Percentiles rank a stretch among this genome's conserved stretches.
Evolutionary conservation across 805 yeast species (phyloP).

Genomic region (Yarrowia sp.): DNA sequence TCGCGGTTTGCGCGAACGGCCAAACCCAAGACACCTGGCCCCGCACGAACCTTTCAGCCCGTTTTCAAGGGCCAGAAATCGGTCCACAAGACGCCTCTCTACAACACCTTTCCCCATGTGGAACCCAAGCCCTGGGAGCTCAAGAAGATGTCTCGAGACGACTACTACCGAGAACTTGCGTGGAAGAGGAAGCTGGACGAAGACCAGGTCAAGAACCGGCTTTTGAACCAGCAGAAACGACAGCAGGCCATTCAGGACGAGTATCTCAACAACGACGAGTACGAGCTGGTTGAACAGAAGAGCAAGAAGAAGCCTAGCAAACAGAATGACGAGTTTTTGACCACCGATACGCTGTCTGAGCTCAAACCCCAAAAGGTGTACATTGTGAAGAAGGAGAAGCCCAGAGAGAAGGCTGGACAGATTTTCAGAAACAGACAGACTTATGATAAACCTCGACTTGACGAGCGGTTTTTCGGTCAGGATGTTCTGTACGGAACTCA

Average conservation of each 20-base stretch:
- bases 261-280: conserved; percentile 17
- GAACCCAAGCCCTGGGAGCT: conserved; percentile 26
- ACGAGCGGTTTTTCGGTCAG: conserved; percentile 17
- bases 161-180: conserved; percentile 11
- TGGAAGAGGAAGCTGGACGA: conserved; percentile 11
- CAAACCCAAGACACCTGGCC: conserved; percentile 2
- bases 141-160: conserved; percentile 18
- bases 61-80: conserved; percentile 1
- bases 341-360: background rate
- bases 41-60: conserved; percentile 14
- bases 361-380: conserved; percentile 18
- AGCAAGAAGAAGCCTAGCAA: background rate
- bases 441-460: conserved; percentile 12
- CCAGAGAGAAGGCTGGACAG: conserved; percentile 2
- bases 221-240: background rate
- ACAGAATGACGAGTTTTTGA: background rate
- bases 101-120: conserved; percentile 22
- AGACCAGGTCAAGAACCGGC: background rate
- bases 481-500: conserved; percentile 25
- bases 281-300: conserved; percentile 7
- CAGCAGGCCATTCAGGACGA: conserved; percentile 13
- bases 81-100: conserved; percentile 10
- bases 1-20: background rate
- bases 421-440: conserved; percentile 18
- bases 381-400: conserved; percentile 20